Conservation (phyloP, 345 rosid species). For the Murraya koenigii region DNA sequence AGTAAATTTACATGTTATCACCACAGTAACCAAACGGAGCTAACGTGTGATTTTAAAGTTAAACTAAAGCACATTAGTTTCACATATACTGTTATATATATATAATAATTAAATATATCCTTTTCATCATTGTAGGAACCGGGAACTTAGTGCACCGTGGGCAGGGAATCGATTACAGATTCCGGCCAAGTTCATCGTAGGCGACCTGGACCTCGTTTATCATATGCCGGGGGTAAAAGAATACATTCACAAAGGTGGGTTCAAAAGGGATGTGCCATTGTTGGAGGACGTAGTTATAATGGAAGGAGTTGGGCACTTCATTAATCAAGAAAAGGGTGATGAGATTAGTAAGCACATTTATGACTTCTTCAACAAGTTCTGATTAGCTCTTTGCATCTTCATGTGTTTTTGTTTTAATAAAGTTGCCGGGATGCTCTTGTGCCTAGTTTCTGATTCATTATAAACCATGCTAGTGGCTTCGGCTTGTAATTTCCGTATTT, state of each 20-base stretch:
- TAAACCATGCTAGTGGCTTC: background rate
- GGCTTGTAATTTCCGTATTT: background rate
- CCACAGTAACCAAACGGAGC: no score
- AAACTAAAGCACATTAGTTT: no score
- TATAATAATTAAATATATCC: no score
- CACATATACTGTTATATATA: no score
- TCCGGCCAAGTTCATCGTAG: slow-evolving; percentile 71
- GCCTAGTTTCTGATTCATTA: background rate
- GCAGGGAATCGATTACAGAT: slow-evolving; percentile 47
- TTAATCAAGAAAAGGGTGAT: slow-evolving; percentile 61
- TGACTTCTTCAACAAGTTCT: slow-evolving; percentile 42
- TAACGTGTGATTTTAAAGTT: no score
- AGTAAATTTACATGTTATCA: no score
- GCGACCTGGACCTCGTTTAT: slow-evolving; percentile 68
- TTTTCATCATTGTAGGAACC: slow-evolving; percentile 38
- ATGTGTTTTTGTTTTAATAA: background rate
- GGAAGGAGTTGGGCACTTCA: slow-evolving; percentile 71
- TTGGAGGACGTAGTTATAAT: slow-evolving; percentile 69
- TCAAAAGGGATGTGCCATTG: slow-evolving; percentile 60
- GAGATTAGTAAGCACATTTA: slow-evolving; percentile 64
- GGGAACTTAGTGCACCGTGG: slow-evolving; percentile 81
- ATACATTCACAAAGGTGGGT: slow-evolving; percentile 46
- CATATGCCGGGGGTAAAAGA: slow-evolving; percentile 52
- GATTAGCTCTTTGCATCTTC: background rate
- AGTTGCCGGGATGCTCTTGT: background rate